Conservation (phyloP, 352 stramenopile genomes). For the Phytophthora ohioensis region DNA sequence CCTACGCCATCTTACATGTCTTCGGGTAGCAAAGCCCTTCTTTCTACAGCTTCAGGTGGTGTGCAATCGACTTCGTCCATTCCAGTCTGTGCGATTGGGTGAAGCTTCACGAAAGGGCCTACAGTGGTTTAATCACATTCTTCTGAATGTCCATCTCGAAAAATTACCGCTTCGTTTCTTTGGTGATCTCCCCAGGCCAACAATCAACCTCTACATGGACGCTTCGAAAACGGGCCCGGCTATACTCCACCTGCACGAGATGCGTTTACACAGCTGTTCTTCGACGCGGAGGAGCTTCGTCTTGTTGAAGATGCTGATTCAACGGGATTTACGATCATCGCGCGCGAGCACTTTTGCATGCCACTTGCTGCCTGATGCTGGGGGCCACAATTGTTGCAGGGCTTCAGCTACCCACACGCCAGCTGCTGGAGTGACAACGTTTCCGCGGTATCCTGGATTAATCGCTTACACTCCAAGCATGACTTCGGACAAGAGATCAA, state of each 20-base stretch:
- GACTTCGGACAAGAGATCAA: conserved; percentile 1
- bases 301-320: neutral
- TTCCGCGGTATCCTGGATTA: conserved; percentile 1
- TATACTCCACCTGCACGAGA: conserved; percentile 11
- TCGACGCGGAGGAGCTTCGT: conserved; percentile 8
- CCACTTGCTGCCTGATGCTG: conserved; percentile 2
- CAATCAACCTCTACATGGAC: conserved; percentile 25
- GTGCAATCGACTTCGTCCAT: neutral
- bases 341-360: conserved; percentile 29
- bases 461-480: neutral
- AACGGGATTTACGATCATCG: conserved; percentile 20
- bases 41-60: conserved; percentile 14
- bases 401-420: conserved; percentile 5
- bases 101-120: neutral
- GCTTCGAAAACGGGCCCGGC: conserved; percentile 1
- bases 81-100: neutral
- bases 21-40: conserved; percentile 23
- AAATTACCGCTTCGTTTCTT: conserved; percentile 17
- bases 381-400: neutral
- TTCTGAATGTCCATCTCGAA: conserved; percentile 13
- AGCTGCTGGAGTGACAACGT: conserved; percentile 25
- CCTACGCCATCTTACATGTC: conserved; percentile 33
- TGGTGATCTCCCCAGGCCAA: neutral
- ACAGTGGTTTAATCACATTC: conserved; percentile 3
- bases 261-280: conserved; percentile 14